Percentiles rank a stretch among this genome's conserved stretches.
Conservation (phyloP, 73 alveolate genomes). For the Uronychia binucleata region DNA sequence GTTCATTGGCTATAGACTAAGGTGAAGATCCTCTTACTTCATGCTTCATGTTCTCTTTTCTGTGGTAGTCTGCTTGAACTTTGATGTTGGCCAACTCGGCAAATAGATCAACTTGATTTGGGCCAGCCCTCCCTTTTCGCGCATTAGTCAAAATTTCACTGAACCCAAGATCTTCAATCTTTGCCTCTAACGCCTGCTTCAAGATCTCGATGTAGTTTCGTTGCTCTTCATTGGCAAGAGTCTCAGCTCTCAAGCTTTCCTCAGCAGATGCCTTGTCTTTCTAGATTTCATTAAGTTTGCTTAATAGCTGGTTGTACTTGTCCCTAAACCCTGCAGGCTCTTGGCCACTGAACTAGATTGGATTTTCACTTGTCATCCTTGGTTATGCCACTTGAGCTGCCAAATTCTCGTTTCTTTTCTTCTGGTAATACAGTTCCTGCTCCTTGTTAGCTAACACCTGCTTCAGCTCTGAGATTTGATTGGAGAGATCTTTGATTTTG, state of each 20-base stretch:
- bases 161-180: constrained; percentile 40
- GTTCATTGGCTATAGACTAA: background rate
- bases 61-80: background rate
- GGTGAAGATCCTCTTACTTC: background rate
- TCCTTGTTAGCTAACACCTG: background rate
- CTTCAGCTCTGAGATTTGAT: background rate
- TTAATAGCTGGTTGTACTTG: background rate
- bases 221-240: constrained; percentile 47
- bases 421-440: background rate
- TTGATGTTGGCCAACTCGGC: background rate
- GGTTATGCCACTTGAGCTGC: background rate
- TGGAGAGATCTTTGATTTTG: background rate
- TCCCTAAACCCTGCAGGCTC: background rate
- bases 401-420: background rate
- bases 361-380: background rate
- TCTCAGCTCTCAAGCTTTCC: constrained; percentile 43
- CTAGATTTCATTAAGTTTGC: background rate
- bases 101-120: background rate
- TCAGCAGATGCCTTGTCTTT: constrained; percentile 18
- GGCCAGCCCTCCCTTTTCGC: background rate
- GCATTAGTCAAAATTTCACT: constrained; percentile 8
- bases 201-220: constrained; percentile 36
- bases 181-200: constrained; percentile 29
- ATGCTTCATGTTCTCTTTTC: background rate
- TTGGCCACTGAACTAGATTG: background rate